phyloP scores from a whole-genome alignment of 2,329 filamentous ascomycete species.

The Cordyceps cicadae region DNA sequence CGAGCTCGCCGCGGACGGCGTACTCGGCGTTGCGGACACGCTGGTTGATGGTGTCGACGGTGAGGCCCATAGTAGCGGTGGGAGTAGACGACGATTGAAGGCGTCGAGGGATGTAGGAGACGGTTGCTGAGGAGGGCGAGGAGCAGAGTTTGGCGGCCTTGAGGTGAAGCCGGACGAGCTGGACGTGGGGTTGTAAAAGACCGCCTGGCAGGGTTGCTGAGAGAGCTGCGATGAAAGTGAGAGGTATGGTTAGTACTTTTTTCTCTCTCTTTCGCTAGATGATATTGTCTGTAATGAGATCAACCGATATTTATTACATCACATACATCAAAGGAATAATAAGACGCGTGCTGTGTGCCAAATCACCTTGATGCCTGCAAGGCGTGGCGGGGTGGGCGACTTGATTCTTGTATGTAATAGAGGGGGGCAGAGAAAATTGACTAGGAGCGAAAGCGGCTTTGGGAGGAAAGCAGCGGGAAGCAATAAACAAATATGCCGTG shows the following conservation, averaged over 20 bases:
- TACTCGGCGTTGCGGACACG: slow-evolving; percentile 84
- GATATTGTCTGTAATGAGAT: background rate
- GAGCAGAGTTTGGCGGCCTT: background rate
- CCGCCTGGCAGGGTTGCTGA: slow-evolving; percentile 8
- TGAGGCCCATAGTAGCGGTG: slow-evolving; percentile 42
- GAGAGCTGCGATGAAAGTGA: background rate
- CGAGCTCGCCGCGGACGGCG: slow-evolving; percentile 91
- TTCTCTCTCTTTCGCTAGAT: background rate
- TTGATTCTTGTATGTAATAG: slow-evolving; percentile 3
- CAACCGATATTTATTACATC: background rate
- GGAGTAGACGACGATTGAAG: slow-evolving; percentile 13
- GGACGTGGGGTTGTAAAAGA: slow-evolving; percentile 11
- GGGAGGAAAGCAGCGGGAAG: slow-evolving; percentile 4
- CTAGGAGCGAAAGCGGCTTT: background rate
- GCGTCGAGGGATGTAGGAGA: background rate
- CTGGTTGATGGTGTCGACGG: slow-evolving; percentile 83
- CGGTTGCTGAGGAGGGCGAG: background rate
- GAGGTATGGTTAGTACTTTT: background rate
- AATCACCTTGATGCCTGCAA: background rate
- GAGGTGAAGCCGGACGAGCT: background rate
- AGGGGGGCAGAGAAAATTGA: slow-evolving; percentile 5
- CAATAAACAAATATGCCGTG: background rate
- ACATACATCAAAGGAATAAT: background rate
- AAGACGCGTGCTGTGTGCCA: background rate
- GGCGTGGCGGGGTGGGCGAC: background rate